These are phyloP conservation scores for Suhomyces guaymorum DNA, from an alignment of 1,139 yeast species.

Conservation along the genomic window DNA sequence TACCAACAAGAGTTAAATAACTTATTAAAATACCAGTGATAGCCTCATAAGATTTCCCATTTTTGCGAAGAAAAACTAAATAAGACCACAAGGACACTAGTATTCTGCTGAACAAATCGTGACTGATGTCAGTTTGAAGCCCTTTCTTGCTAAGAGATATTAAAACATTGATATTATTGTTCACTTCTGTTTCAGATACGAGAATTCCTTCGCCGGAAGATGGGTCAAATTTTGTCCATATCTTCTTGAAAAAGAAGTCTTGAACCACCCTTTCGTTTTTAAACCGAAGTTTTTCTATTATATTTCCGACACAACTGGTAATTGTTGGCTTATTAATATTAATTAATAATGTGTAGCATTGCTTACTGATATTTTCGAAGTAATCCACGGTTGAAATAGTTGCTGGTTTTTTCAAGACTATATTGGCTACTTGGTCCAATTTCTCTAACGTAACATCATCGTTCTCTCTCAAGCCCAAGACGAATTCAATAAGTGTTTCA, in stretches of 20 bases:
- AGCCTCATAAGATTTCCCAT: constrained; percentile 43
- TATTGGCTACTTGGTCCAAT: constrained; percentile 62
- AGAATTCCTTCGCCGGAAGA: constrained; percentile 22
- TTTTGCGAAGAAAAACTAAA: constrained; percentile 47
- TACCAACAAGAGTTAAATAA: constrained; percentile 42
- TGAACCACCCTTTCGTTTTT: constrained; percentile 53
- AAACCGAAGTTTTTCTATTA: constrained; percentile 54
- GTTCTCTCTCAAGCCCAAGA: constrained; percentile 72
- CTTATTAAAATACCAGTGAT: constrained; percentile 50
- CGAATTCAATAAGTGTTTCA: constrained; percentile 68
- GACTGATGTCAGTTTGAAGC: constrained; percentile 42
- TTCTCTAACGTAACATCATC: constrained; percentile 68
- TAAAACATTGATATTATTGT: constrained; percentile 65
- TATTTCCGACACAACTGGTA: constrained; percentile 57
- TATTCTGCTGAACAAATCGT: constrained; percentile 46
- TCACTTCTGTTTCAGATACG: constrained; percentile 51
- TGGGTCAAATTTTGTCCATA: constrained; percentile 51
- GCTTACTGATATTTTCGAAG: constrained; percentile 56
- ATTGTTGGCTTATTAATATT: constrained; percentile 63
- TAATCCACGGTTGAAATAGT: constrained; percentile 49
- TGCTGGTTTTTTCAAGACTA: constrained; percentile 64
- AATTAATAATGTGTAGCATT: constrained; percentile 57
- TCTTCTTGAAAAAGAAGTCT: constrained; percentile 57
- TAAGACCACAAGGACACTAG: constrained; percentile 62
- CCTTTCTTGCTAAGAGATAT: constrained; percentile 60